Conservation (phyloP, 2,329 filamentous ascomycete species). For the Apiospora arundinis region DNA sequence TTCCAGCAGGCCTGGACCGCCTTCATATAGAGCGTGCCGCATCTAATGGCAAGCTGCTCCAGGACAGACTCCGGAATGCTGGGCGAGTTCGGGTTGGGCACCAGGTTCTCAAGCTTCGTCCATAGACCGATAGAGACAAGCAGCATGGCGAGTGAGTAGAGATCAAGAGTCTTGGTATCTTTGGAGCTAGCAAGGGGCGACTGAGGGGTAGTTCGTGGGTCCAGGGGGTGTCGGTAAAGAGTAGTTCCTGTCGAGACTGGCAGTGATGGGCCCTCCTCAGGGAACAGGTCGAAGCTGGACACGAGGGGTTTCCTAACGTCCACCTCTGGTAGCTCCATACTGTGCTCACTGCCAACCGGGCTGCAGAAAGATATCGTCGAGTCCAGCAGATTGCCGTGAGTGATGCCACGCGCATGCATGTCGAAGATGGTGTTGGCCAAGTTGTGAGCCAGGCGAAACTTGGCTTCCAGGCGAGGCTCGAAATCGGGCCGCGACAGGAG, state of each 20-base stretch:
- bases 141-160: slow-evolving; percentile 76
- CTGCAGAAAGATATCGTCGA: slow-evolving; percentile 72
- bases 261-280: slow-evolving; percentile 46
- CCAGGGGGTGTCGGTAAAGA: slow-evolving; percentile 71
- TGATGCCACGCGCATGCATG: slow-evolving; percentile 71
- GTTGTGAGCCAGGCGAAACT: slow-evolving; percentile 77
- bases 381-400: slow-evolving; percentile 73
- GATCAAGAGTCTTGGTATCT: slow-evolving; percentile 66
- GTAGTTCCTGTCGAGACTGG: slow-evolving; percentile 39
- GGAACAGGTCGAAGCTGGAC: slow-evolving; percentile 78
- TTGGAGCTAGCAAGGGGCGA: slow-evolving; percentile 56
- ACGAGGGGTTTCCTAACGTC: slow-evolving; percentile 73
- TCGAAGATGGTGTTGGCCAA: slow-evolving; percentile 76
- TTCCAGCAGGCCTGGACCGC: slow-evolving; percentile 75
- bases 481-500: slow-evolving; percentile 58
- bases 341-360: slow-evolving; percentile 48
- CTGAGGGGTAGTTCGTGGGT: slow-evolving; percentile 57
- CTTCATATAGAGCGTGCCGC: slow-evolving; percentile 77
- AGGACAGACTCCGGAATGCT: slow-evolving; percentile 67
- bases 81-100: slow-evolving; percentile 51
- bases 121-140: slow-evolving; percentile 79
- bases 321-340: slow-evolving; percentile 52
- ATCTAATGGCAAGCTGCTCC: slow-evolving; percentile 68
- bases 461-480: slow-evolving; percentile 74
- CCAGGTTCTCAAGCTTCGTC: slow-evolving; percentile 67